Percentiles rank a stretch among this genome's conserved stretches.
phyloP scores from a whole-genome alignment of 768 basidiomycete species.

The Mycena floridula region DNA sequence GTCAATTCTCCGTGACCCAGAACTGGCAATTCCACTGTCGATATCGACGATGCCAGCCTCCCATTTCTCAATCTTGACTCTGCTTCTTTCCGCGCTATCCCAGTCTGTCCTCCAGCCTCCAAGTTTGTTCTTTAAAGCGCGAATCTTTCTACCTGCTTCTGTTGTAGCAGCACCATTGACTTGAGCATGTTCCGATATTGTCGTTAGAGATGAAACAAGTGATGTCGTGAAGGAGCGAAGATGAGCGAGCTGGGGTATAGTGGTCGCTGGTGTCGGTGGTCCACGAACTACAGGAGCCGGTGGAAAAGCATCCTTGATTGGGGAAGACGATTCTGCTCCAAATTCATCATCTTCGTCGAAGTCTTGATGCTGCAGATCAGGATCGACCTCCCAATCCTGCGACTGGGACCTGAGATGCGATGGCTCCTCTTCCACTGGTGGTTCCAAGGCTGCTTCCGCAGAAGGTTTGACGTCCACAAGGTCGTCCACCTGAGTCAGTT shows the following conservation, averaged over 20 bases:
- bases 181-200: conserved; percentile 83
- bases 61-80: conserved; percentile 73
- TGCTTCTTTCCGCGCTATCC: conserved; percentile 81
- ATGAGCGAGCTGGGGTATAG: conserved; percentile 62
- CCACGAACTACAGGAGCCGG: conserved; percentile 41
- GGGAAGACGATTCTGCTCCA: conserved; percentile 39
- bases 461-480: conserved; percentile 29
- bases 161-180: conserved; percentile 81
- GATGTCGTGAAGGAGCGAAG: conserved; percentile 71
- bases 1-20: conserved; percentile 43
- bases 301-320: conserved; percentile 54
- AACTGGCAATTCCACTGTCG: conserved; percentile 18
- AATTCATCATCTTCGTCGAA: conserved; percentile 40
- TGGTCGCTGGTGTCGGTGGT: conserved; percentile 49
- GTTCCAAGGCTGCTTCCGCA: conserved; percentile 18
- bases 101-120: conserved; percentile 77
- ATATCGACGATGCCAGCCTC: conserved; percentile 52
- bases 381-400: conserved; percentile 60
- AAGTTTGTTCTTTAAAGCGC: conserved; percentile 78
- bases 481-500: conserved; percentile 42
- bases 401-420: conserved; percentile 23
- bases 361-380: conserved; percentile 35
- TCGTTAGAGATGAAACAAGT: conserved; percentile 66
- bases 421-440: conserved; percentile 23
- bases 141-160: conserved; percentile 81